Evolutionary conservation across 257 asterid genomes (phyloP), one percentile per base, ranked within the genome.

Genomic region (Ajuga chamaepitys): DNA sequence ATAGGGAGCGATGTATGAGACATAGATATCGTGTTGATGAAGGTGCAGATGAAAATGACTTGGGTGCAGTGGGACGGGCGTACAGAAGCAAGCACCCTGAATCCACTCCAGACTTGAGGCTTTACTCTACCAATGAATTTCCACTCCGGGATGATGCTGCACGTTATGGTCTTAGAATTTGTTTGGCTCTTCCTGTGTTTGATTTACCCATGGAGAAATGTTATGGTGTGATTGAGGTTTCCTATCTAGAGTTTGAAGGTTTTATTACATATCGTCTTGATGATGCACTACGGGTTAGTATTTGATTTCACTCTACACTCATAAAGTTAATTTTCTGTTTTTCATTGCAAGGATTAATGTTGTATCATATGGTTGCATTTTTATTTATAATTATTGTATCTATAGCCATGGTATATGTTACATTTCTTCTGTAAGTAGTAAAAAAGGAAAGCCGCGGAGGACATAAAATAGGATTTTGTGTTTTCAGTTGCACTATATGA

Each of bases 101-200:
- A 16, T 62, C 42, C 56, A 26, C 30, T 28, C 67, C 67, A 4
- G 67, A 62, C 7, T 28, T 62, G 30, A 62, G 56, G 42, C 67
- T 62, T 26, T 62, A 62, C 54, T 62, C 67, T 4, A 9, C 38
- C 11, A 10, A 14, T 0, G 44, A 62, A 5, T 44, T 62, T 45
- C 67, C 56, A 14, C 42, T 44, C 1, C 26, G 67, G 7, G 25
- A 62, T 16, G 5, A 25, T 11, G 67, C 67, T 62, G 44, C 56
- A 1, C 11, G 11, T 4, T 44, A 28, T 3, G 67, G 67, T 9
- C 12, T 45, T 4, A 44, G 28, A 18, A 26, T 0, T 1, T 62
- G 26, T 20, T 40, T 21, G 9, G 53, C 50, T 45, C 20, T 59
- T 7, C 66, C 66, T 5, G 38, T 59, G 6, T 59, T 59, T 13